Evolutionary conservation across 2,329 filamentous ascomycete genomes (phyloP), one percentile per base, ranked within the genome.

Genomic region (Pseudogymnoascus sp.): DNA sequence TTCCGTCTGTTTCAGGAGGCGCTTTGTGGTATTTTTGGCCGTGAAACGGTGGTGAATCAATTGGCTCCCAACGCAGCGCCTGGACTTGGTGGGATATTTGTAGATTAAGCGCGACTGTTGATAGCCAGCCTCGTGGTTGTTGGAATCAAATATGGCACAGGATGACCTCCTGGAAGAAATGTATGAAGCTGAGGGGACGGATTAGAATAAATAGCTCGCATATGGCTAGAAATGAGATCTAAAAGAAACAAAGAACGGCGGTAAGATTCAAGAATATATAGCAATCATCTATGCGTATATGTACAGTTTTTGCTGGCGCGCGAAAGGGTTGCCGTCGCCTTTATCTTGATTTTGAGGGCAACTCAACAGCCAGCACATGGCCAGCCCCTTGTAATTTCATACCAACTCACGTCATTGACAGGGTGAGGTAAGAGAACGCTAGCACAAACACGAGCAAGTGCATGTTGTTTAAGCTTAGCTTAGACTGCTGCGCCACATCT

Each of bases 1-100:
- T 58, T 60, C 6, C 45, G 26, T 6, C 38, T 61, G 68, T 71
- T 70, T 69, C 66, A 67, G 65, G 62, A 72, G 61, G 63, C 69
- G 69, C 67, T 63, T 61, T 41, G 38, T 33, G 19, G 26, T 61
- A 43, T 61, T 41, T 41, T 43, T 43, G 59, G 59, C 19, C 39
- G 59, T 33, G 21, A 61, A 61, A 61, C 37, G 59, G 59, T 31
- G 23, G 45, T 52, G 45, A 31, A n/a, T 31, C 45, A 52, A 52
- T 31, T 19, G n/a, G 45, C 45, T 52, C 19, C n/a, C 45, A 31
- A 19, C 45, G 11, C 14, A 52, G 45, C 45, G 31, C 45, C 45
- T 19, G 45, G 8, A 31, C 4, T 19, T 31, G 26, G 4, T 19
- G n/a, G n/a, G n/a, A 1, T 3, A 6, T 31, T 52, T 19, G 14